phyloP scores from a whole-genome alignment of 768 basidiomycete species.

The Trametes meyenii region DNA sequence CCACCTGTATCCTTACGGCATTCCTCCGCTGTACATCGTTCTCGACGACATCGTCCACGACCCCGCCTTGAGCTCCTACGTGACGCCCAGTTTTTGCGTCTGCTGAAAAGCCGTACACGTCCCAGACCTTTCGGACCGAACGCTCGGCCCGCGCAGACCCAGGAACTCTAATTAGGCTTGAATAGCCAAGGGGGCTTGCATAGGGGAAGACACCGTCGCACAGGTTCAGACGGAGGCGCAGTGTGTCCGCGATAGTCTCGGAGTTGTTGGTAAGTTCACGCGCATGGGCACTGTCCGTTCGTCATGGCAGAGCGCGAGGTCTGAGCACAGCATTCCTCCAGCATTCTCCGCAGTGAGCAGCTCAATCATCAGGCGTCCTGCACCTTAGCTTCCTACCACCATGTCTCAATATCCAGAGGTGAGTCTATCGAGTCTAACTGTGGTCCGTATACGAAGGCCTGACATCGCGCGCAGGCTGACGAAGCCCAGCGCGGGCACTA shows the following conservation, averaged over 20 bases:
- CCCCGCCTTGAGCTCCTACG: too few species aligned
- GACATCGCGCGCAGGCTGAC: constrained; percentile 49
- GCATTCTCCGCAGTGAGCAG: constrained; percentile 17
- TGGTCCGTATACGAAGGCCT: neutral
- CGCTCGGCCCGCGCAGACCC: neutral
- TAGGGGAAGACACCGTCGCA: neutral
- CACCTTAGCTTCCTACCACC: constrained; percentile 6
- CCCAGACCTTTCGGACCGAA: neutral
- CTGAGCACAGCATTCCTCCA: constrained; percentile 19
- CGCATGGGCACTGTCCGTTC: neutral
- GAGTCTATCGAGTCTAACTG: constrained; percentile 20
- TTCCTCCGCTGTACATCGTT: neutral
- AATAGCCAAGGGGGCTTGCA: neutral
- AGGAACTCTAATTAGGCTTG: neutral
- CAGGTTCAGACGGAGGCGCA: neutral
- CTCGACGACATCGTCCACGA: neutral
- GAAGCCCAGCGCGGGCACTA: constrained; percentile 65
- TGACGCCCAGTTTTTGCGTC: neutral
- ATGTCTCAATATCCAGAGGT: constrained; percentile 50
- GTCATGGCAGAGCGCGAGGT: neutral
- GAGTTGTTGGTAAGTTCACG: constrained; percentile 11
- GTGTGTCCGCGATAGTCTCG: neutral
- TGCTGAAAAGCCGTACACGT: neutral
- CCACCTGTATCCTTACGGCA: neutral
- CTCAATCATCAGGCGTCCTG: neutral